These are phyloP conservation scores for Aphanomyces stellatus DNA, from an alignment of 352 stramenopile genomes.

Conservation along the genomic window DNA sequence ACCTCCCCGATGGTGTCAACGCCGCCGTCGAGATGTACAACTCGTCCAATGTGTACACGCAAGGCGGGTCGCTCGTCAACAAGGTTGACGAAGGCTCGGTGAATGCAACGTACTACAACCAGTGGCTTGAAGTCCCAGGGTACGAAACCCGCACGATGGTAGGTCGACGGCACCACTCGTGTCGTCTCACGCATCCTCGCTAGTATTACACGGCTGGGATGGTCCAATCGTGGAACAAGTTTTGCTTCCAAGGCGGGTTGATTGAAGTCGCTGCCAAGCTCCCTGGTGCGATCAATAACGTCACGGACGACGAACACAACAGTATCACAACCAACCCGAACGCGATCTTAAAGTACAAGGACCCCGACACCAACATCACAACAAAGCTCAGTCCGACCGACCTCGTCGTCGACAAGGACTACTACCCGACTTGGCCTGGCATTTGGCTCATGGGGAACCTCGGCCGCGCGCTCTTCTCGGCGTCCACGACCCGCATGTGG, in stretches of 20 bases:
- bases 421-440: conserved; percentile 65
- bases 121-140: too few species aligned
- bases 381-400: too few species aligned
- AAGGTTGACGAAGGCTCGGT: conserved; percentile 46
- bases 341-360: too few species aligned
- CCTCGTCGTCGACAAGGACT: conserved; percentile 25
- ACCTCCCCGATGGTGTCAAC: conserved; percentile 66
- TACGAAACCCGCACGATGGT: too few species aligned
- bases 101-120: conserved; percentile 48
- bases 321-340: conserved; percentile 26
- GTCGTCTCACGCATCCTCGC: not conserved
- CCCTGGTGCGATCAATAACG: conserved; percentile 52
- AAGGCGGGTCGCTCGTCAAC: conserved; percentile 48
- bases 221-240: conserved; percentile 88
- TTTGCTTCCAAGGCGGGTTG: conserved; percentile 91
- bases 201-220: conserved; percentile 63
- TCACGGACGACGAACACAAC: too few species aligned
- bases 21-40: conserved; percentile 50
- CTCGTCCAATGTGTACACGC: conserved; percentile 50
- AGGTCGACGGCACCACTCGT: too few species aligned
- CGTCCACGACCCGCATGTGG: conserved; percentile 70
- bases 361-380: too few species aligned
- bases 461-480: conserved; percentile 70
- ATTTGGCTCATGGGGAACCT: conserved; percentile 87
- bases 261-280: conserved; percentile 63